Evolutionary conservation across 2,329 filamentous ascomycete species (phyloP).

Genomic region (Aspergillus brunneoviolaceus): DNA sequence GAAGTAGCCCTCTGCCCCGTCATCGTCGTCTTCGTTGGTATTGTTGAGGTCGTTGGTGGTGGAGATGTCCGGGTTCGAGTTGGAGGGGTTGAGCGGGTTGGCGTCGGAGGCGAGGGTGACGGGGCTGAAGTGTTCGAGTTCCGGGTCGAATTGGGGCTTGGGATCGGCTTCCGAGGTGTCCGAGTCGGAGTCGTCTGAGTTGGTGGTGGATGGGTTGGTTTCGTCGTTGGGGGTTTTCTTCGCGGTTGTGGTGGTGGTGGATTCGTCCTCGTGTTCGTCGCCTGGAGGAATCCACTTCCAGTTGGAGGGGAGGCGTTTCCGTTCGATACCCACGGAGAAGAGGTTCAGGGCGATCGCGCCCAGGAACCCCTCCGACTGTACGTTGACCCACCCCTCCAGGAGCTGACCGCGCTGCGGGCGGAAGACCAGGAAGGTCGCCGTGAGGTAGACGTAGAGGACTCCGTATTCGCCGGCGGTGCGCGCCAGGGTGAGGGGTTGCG

Average conservation of each 20-base stretch:
- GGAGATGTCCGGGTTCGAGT: conserved; percentile 31
- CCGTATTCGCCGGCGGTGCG: conserved; percentile 72
- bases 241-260: not conserved
- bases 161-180: conserved; percentile 5
- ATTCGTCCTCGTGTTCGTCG: conserved; percentile 30
- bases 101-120: not conserved
- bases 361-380: conserved; percentile 85
- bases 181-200: conserved; percentile 22
- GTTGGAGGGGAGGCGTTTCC: conserved; percentile 67
- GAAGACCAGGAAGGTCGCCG: conserved; percentile 81
- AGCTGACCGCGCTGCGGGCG: conserved; percentile 69
- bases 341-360: conserved; percentile 86
- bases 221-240: conserved; percentile 12
- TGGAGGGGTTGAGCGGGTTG: not conserved
- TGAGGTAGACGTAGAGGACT: conserved; percentile 83
- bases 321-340: conserved; percentile 86
- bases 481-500: conserved; percentile 44
- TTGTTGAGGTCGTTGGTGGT: conserved; percentile 27
- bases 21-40: conserved; percentile 46
- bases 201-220: conserved; percentile 11
- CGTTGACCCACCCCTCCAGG: conserved; percentile 77
- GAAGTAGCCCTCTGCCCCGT: conserved; percentile 69
- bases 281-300: conserved; percentile 77
- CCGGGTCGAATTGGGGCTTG: conserved; percentile 31
- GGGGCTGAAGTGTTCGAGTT: conserved; percentile 39